Evolutionary conservation across 2,329 filamentous ascomycete genomes (phyloP), one percentile per base, ranked within the genome.

Genomic region (Anisogramma anomala): DNA sequence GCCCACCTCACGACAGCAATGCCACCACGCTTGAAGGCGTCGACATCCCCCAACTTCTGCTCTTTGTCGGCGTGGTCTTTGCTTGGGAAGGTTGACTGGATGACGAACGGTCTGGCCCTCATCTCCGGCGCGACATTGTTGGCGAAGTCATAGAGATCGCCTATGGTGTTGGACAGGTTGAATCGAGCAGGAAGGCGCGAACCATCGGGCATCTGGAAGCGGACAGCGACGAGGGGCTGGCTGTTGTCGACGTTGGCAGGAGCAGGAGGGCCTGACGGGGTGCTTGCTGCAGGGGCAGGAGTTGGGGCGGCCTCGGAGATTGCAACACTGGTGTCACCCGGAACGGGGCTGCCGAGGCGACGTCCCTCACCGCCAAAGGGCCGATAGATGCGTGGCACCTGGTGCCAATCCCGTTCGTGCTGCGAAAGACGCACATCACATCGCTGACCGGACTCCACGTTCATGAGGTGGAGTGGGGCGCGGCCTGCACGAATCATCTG

Each of bases 51-150:
- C 20, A 82, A 56, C 1, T 71, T 66, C 37, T 73, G 52, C 7
- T 57, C 60, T 59, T 79, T 79, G 53, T 91, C 82, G 2, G 71
- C 78, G 48, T 89, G 73, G 40, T 89, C 82, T 62, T 85, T 87
- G 54, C 77, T 85, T 4, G 84, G 84, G 59, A 91, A 91, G 0
- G 84, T 89, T 0, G 84, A 91, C 49, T 81, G 82, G 32, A 93
- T 65, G 3, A 84, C 80, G 69, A 82, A 91, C 3, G 69, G 52
- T n/a, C 84, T 71, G 28, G 61, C 55, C 22, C 65, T 63, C 36
- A 73, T 71, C 6, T 69, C 69, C 0, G 77, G 58, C 19, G 73
- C 79, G 0, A 82, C 72, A n/a, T 71, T 68, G 44, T 74, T 65
- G 46, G 89, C 75, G 52, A 89, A 89, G 7, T 69, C 66, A 58